These are phyloP conservation scores for Niebla homalea DNA, from an alignment of 495 filamentous ascomycete species.

Conservation along the genomic window DNA sequence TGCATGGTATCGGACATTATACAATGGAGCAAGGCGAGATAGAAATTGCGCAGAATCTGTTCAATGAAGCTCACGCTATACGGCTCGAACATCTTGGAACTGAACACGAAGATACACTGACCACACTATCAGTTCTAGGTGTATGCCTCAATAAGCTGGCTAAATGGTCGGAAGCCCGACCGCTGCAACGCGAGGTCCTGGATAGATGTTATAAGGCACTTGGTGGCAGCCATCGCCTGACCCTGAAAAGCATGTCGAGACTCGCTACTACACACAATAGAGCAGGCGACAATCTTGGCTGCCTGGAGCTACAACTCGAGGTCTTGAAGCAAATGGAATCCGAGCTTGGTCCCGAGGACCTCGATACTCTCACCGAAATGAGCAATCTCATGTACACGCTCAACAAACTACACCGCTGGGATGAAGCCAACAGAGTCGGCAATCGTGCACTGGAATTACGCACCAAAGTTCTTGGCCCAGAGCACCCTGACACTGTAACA, in stretches of 20 bases:
- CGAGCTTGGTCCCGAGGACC: constrained; percentile 4
- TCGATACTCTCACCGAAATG: constrained; percentile 7
- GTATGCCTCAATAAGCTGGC: constrained; percentile 2
- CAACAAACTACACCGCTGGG: constrained; percentile 2
- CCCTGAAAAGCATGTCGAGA: constrained; percentile 7
- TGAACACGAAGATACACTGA: constrained; percentile 10
- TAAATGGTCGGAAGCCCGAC: not conserved
- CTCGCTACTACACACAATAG: constrained; percentile 5
- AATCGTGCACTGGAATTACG: not conserved
- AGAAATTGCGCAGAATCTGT: not conserved
- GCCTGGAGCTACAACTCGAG: constrained; percentile 3
- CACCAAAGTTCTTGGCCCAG: constrained; percentile 17
- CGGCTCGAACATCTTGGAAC: constrained; percentile 4
- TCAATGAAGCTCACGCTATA: constrained; percentile 6
- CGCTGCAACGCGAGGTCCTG: constrained; percentile 2
- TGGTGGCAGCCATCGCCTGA: constrained; percentile 5
- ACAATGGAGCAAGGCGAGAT: constrained; percentile 10
- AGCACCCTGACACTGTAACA: constrained; percentile 21
- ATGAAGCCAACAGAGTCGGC: constrained; percentile 17
- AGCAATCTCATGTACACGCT: not conserved
- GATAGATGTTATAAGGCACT: constrained; percentile 4
- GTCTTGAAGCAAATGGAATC: constrained; percentile 5
- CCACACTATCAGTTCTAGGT: constrained; percentile 3
- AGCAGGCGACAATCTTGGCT: not conserved
- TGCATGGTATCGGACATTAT: constrained; percentile 9